phyloP scores from a whole-genome alignment of 75 land plant species.

The Pinus tabuliformis region DNA sequence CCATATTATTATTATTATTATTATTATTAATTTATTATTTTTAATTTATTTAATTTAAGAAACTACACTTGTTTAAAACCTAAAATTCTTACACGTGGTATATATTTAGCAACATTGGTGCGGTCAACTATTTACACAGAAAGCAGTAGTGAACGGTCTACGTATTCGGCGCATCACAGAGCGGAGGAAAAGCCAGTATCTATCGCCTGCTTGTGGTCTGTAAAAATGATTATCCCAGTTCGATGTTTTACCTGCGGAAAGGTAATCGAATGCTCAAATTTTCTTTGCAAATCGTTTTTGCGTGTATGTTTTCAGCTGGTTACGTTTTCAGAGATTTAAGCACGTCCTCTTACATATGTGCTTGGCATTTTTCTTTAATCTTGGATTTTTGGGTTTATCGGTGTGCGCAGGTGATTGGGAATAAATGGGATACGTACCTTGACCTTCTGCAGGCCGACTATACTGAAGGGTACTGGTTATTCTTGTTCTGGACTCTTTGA shows the following conservation, averaged over 20 bases:
- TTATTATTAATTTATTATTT: no score
- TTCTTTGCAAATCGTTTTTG: background rate
- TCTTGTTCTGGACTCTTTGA: no score
- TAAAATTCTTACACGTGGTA: no score
- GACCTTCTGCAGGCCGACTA: slow-evolving; percentile 97
- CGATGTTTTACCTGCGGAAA: slow-evolving; percentile 97
- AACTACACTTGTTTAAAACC: no score
- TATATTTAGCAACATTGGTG: no score
- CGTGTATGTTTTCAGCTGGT: background rate
- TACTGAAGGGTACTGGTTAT: slow-evolving; percentile 60
- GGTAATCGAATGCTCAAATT: slow-evolving; percentile 21
- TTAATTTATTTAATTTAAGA: no score
- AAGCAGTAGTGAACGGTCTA: no score
- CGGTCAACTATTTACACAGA: no score
- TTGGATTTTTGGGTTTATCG: background rate
- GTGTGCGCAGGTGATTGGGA: slow-evolving; percentile 79
- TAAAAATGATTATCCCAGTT: slow-evolving; percentile 85
- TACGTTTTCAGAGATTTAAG: background rate
- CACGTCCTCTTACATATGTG: no score
- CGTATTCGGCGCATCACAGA: no score
- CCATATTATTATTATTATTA: no score
- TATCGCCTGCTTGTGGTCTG: background rate
- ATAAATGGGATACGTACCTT: slow-evolving; percentile 98
- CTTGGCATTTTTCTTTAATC: background rate
- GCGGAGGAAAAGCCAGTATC: no score